Conservation (phyloP, 2,329 filamentous ascomycete genomes). For the Aplosporella prunicola region DNA sequence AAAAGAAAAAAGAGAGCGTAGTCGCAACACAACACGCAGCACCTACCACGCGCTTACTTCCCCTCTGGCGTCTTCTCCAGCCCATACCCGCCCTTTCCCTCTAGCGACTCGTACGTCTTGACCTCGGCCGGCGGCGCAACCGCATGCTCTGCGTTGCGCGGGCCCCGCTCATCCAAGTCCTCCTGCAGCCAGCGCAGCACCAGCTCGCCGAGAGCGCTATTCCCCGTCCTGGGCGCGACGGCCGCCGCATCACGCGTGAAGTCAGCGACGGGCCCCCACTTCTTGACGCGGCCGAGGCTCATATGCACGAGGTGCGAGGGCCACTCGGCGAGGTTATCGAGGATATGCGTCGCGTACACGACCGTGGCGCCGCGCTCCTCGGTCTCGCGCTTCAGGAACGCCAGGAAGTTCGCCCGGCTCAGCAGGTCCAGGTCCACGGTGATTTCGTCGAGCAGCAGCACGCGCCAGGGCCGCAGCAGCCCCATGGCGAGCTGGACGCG, state of each 20-base stretch:
- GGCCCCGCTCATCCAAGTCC: slow-evolving; percentile 70
- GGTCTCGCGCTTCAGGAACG: slow-evolving; percentile 80
- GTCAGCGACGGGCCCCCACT: slow-evolving; percentile 66
- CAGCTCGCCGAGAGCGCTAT: slow-evolving; percentile 76
- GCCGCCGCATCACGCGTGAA: slow-evolving; percentile 52
- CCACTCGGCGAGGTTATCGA: slow-evolving; percentile 92
- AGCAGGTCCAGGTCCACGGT: slow-evolving; percentile 93
- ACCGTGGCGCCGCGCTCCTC: slow-evolving; percentile 75
- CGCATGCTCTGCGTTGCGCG: slow-evolving; percentile 54
- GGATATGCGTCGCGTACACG: slow-evolving; percentile 93
- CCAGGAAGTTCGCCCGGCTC: slow-evolving; percentile 72
- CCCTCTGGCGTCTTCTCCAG: slow-evolving; percentile 10
- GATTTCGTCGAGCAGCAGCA: slow-evolving; percentile 89
- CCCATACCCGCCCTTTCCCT: slow-evolving; percentile 57
- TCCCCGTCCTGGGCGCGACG: slow-evolving; percentile 45
- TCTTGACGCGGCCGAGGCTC: slow-evolving; percentile 78
- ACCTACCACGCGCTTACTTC: no score
- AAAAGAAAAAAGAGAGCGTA: no score
- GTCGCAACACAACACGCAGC: no score
- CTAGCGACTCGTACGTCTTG: slow-evolving; percentile 50
- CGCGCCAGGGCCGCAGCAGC: slow-evolving; percentile 78
- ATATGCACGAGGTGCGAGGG: slow-evolving; percentile 94
- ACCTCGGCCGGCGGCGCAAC: slow-evolving; percentile 56
- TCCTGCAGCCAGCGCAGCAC: slow-evolving; percentile 80
- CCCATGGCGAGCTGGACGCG: slow-evolving; percentile 96